These are phyloP conservation scores for Pseudomassariella vexata DNA, from an alignment of 2,329 filamentous ascomycete genomes.

Conservation along the genomic window DNA sequence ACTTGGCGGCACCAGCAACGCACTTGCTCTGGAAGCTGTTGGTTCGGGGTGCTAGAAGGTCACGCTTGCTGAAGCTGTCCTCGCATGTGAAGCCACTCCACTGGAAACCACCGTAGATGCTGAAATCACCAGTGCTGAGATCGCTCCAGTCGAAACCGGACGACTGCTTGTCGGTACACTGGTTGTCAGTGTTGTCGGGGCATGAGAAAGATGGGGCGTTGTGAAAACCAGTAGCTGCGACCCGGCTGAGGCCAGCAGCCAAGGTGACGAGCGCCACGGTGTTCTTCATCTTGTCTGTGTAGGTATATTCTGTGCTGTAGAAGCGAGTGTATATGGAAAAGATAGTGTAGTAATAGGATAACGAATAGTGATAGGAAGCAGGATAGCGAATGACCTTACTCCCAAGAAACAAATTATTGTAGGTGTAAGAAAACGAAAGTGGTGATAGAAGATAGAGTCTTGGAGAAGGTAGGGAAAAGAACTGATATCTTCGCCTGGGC, in stretches of 20 bases:
- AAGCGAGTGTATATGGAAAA: constrained; percentile 17
- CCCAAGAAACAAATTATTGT: constrained; percentile 26
- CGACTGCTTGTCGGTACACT: constrained; percentile 66
- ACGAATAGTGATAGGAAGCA: constrained; percentile 31
- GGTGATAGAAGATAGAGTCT: constrained; percentile 18
- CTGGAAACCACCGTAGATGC: constrained; percentile 63
- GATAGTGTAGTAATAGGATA: constrained; percentile 17
- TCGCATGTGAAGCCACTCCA: constrained; percentile 70
- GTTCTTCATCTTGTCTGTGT: constrained; percentile 42
- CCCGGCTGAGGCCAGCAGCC: constrained; percentile 45
- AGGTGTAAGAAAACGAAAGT: constrained; percentile 21
- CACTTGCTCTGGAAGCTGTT: constrained; percentile 47
- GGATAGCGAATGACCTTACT: constrained; percentile 53
- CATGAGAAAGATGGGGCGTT: constrained; percentile 50
- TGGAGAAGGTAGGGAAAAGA: constrained; percentile 14
- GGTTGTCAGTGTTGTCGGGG: constrained; percentile 69
- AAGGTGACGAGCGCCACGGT: constrained; percentile 41
- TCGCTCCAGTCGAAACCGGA: constrained; percentile 67
- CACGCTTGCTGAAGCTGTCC: constrained; percentile 52
- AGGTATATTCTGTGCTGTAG: background rate
- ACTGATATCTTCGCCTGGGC: constrained; percentile 9
- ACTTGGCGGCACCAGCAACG: constrained; percentile 50
- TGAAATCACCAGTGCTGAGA: constrained; percentile 56
- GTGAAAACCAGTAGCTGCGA: constrained; percentile 35
- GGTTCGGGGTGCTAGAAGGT: constrained; percentile 44